A percentile compares a stretch with the other conserved stretches of the same genome.
Conservation (phyloP, 768 basidiomycete species). For the Cytidiella melzeri region DNA sequence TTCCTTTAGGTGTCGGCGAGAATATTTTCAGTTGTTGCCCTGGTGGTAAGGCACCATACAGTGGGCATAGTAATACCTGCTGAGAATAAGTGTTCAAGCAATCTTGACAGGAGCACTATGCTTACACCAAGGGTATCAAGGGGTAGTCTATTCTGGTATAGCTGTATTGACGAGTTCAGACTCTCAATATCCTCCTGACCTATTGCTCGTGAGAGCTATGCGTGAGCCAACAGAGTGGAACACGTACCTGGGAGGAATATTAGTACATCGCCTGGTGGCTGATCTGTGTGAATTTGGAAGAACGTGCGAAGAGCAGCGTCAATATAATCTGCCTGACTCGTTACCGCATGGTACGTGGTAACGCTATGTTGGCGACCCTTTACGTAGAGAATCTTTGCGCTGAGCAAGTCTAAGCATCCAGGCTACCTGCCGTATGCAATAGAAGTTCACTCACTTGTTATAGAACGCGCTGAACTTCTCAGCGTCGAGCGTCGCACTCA, state of each 20-base stretch:
- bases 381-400: slow-evolving; percentile 85
- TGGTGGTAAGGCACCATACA: slow-evolving; percentile 84
- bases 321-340: slow-evolving; percentile 75
- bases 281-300: slow-evolving; percentile 85
- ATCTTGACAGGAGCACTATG: not conserved
- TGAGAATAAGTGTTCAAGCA: not conserved
- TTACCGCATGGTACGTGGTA: slow-evolving; percentile 69
- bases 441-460: slow-evolving; percentile 62
- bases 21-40: slow-evolving; percentile 79
- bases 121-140: slow-evolving; percentile 45
- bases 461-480: slow-evolving; percentile 91
- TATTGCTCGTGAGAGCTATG: slow-evolving; percentile 20
- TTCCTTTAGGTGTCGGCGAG: slow-evolving; percentile 50
- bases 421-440: no score
- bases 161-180: slow-evolving; percentile 66
- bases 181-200: slow-evolving; percentile 97
- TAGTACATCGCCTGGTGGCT: slow-evolving; percentile 80
- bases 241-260: slow-evolving; percentile 82
- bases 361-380: slow-evolving; percentile 94
- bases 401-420: no score
- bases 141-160: slow-evolving; percentile 67
- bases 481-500: slow-evolving; percentile 97
- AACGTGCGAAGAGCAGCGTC: slow-evolving; percentile 90
- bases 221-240: not conserved
- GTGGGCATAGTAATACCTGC: slow-evolving; percentile 69